Percentiles rank a stretch among this genome's conserved stretches.
Evolutionary conservation across 257 asterid genomes (phyloP).

Genomic region (Rhazya stricta): DNA sequence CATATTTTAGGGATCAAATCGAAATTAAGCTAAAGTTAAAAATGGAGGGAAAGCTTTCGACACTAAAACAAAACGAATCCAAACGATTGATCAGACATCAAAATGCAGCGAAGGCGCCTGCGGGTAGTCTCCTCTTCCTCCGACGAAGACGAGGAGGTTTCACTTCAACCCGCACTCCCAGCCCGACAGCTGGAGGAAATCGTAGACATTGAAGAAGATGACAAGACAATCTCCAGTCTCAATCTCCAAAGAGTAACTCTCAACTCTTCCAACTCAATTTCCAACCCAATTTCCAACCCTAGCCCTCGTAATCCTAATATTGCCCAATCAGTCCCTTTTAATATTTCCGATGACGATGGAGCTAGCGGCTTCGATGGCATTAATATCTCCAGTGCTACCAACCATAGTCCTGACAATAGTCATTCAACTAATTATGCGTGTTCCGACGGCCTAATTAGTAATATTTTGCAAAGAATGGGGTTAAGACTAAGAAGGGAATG

Average conservation of each 20-base stretch:
- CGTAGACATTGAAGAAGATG: conserved; percentile 28
- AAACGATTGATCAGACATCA: too few species aligned
- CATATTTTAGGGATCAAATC: too few species aligned
- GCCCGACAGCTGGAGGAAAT: conserved; percentile 14
- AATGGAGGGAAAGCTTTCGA: background rate
- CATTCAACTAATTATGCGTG: conserved; percentile 19
- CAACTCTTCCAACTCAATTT: conserved; percentile 35
- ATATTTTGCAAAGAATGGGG: conserved; percentile 51
- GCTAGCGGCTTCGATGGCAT: background rate
- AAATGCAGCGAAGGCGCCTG: conserved; percentile 49
- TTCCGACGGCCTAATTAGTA: conserved; percentile 44
- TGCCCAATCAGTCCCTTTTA: conserved; percentile 14
- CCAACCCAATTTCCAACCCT: conserved; percentile 20
- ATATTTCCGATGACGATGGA: conserved; percentile 14
- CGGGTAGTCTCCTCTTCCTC: conserved; percentile 53
- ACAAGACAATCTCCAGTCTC: conserved; percentile 30
- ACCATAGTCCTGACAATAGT: conserved; percentile 1
- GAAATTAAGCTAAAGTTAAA: too few species aligned
- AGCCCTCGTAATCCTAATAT: conserved; percentile 4
- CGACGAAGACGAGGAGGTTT: conserved; percentile 58
- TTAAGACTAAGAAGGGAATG: conserved; percentile 57
- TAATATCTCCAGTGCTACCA: background rate
- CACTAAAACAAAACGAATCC: too few species aligned
- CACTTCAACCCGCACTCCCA: conserved; percentile 26
- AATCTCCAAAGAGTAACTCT: conserved; percentile 64